Base-by-base conservation (phyloP, 768 basidiomycete species). In the Russula emetica region DNA sequence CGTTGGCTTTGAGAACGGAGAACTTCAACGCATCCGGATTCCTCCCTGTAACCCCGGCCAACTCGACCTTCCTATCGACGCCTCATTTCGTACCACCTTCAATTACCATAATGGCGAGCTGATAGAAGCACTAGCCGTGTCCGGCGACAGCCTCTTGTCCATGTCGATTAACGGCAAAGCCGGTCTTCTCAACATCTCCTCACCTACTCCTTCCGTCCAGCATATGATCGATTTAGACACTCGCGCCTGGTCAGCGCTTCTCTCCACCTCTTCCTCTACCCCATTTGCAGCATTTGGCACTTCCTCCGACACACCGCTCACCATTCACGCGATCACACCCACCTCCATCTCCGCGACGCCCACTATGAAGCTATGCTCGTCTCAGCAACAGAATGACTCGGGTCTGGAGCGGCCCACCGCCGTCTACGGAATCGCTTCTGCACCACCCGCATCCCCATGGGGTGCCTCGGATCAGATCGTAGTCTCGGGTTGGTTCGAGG, bases 401-500 rank as follows among this genome's bases (percentile, higher is more conserved):
- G 50, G 56, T 55, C 66, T 34, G 13, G 45, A 62, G 53, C 62
- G 59, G 47, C 70, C 73, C 4, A 81, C 84, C 38, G 88, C 90
- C 1, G 91, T 91, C 11, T 92, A 92, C 75, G 87, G 82, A 49
- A 82, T 94, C 71, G 76, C 83, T 9, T 77, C 76, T 28, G 82
- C 83, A 8, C 85, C 88, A 0, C 77, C 79, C 0, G 78, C 82
- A 30, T 85, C 85, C 24, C 83, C 85, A 1, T 85, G 86, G 80
- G 90, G 90, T 4, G 74, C 81, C 2, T 87, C 88, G 3, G 83
- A 87, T 20, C 80, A 90, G 69, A 81, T 90, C 22, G 61, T 94
- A 26, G 79, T 90, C 42, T 87, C 88, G 1, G 92, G 90, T 1
- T 92, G 91, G 90, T 93, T 84, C 72, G 89, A 94, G 71, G 87